These are phyloP conservation scores for Botrytis fabae DNA, from an alignment of 2,329 filamentous ascomycete genomes.

Conservation along the genomic window DNA sequence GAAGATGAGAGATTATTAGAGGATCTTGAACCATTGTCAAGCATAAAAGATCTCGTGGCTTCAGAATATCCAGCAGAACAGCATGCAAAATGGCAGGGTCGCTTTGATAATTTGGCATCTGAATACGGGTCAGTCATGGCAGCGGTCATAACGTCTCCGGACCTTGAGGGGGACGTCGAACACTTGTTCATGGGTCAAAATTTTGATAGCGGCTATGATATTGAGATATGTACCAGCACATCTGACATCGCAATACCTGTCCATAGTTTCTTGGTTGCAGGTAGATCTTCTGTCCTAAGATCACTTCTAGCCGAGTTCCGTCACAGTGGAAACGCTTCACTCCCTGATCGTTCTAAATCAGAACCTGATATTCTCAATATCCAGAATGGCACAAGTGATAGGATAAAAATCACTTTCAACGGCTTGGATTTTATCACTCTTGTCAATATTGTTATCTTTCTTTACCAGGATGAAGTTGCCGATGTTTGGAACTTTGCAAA, in stretches of 20 bases:
- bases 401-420: conserved; percentile 63
- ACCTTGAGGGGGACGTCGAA: conserved; percentile 64
- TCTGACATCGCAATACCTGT: conserved; percentile 75
- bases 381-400: conserved; percentile 47
- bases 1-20: conserved; percentile 69
- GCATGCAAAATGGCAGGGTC: conserved; percentile 46
- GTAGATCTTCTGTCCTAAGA: conserved; percentile 69
- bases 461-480: conserved; percentile 77
- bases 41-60: conserved; percentile 61
- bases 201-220: conserved; percentile 43
- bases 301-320: conserved; percentile 60
- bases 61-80: conserved; percentile 43
- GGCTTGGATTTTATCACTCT: conserved; percentile 75
- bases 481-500: conserved; percentile 84
- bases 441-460: conserved; percentile 75
- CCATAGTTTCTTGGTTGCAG: conserved; percentile 78
- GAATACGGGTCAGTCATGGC: conserved; percentile 53
- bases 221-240: conserved; percentile 55
- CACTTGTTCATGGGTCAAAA: conserved; percentile 49
- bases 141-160: conserved; percentile 60
- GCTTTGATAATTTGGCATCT: conserved; percentile 51
- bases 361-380: conserved; percentile 60
- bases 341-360: conserved; percentile 38
- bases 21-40: conserved; percentile 69
- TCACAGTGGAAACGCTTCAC: conserved; percentile 52